Evolutionary conservation across 1,284 basidiomycete genomes (phyloP).

Genomic region (Tranzscheliella williamsii): DNA sequence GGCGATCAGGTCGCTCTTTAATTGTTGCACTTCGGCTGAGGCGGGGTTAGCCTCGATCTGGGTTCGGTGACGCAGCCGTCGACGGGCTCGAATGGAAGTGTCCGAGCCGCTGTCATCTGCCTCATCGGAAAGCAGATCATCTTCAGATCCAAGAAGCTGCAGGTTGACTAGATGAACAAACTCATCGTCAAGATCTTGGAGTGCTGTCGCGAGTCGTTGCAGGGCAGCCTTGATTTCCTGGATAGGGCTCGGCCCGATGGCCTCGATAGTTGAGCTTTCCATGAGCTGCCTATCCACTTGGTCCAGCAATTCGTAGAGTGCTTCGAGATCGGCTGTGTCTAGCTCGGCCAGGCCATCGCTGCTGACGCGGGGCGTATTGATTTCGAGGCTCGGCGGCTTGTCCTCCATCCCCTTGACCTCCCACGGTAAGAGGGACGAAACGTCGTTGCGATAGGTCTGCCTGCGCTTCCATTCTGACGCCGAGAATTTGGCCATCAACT

Average conservation of each 20-base stretch:
- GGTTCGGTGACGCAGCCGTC: constrained; percentile 11
- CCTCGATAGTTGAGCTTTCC: constrained; percentile 7
- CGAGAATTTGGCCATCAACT: constrained; percentile 56
- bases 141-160: constrained; percentile 38
- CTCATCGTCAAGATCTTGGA: constrained; percentile 48
- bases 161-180: constrained; percentile 46
- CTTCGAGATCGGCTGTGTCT: constrained; percentile 35
- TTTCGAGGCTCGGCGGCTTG: constrained; percentile 49
- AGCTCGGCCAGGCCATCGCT: constrained; percentile 35
- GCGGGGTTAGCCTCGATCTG: constrained; percentile 3
- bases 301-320: constrained; percentile 41
- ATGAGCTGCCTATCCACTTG: constrained; percentile 32
- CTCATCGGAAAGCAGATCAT: constrained; percentile 22
- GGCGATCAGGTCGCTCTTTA: constrained; percentile 3
- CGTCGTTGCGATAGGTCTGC: constrained; percentile 34
- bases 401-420: constrained; percentile 50
- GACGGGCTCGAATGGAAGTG: constrained; percentile 26
- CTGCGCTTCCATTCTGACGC: constrained; percentile 47
- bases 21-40: not conserved
- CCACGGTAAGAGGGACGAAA: constrained; percentile 50
- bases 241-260: constrained; percentile 23
- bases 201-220: constrained; percentile 25
- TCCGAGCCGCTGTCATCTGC: constrained; percentile 35
- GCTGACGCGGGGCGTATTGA: constrained; percentile 42
- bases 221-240: constrained; percentile 40